A percentile compares a stretch with the other conserved stretches of the same genome.
Evolutionary conservation across 2,329 filamentous ascomycete genomes (phyloP).

Genomic region (Aspergillus sp.): DNA sequence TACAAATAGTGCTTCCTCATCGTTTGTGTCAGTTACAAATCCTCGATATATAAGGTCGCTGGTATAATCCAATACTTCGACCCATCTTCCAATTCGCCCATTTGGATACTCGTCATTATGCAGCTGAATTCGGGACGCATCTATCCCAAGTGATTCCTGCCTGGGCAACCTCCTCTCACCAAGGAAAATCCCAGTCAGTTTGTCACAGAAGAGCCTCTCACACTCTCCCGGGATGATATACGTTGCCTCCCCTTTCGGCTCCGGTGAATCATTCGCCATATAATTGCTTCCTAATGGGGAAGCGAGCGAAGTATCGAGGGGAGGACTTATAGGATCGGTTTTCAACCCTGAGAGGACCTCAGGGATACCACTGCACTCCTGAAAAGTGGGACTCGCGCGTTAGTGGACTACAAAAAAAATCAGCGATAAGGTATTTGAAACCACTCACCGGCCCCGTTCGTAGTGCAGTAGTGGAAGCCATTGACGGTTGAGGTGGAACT

Average conservation of each 20-base stretch:
- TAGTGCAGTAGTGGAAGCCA: slow-evolving; percentile 95
- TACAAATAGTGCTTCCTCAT: slow-evolving; percentile 76
- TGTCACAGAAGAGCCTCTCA: slow-evolving; percentile 99
- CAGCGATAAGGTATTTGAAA: neutral
- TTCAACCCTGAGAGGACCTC: slow-evolving; percentile 86
- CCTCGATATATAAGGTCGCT: slow-evolving; percentile 82
- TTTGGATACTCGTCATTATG: slow-evolving; percentile 26
- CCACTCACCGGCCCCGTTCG: slow-evolving; percentile 71
- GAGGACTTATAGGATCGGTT: slow-evolving; percentile 84
- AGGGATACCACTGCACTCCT: slow-evolving; percentile 93
- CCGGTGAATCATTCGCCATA: slow-evolving; percentile 34
- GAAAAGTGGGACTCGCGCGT: slow-evolving; percentile 11
- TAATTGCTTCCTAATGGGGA: slow-evolving; percentile 59
- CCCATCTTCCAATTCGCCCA: slow-evolving; percentile 33
- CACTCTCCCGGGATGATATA: slow-evolving; percentile 97
- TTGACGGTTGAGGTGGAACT: slow-evolving; percentile 66
- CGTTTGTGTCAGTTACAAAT: slow-evolving; percentile 71
- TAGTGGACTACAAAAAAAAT: neutral
- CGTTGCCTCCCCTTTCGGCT: slow-evolving; percentile 81
- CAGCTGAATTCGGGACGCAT: slow-evolving; percentile 56
- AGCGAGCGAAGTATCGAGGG: slow-evolving; percentile 72
- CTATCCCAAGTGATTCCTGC: slow-evolving; percentile 83
- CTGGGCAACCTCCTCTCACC: slow-evolving; percentile 82
- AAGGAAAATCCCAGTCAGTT: slow-evolving; percentile 89
- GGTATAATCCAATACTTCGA: slow-evolving; percentile 67